Percentiles rank a stretch among this genome's conserved stretches.
phyloP scores from a whole-genome alignment of 2,329 filamentous ascomycete species.

The Fusarium ambrosium region DNA sequence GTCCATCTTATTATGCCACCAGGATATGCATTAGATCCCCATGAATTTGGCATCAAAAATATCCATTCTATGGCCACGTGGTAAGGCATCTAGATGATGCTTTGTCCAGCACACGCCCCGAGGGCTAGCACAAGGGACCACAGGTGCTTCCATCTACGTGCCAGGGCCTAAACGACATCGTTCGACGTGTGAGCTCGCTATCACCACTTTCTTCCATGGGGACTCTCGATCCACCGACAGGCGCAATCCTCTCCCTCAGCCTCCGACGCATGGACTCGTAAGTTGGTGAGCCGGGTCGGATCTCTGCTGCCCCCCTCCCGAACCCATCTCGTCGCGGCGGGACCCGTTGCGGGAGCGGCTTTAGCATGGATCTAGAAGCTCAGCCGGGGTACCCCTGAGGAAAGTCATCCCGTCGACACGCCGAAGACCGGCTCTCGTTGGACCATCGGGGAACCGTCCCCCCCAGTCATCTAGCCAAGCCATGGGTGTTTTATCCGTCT shows the following conservation, averaged over 20 bases:
- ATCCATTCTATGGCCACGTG: not conserved
- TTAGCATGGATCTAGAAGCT: constrained; percentile 11
- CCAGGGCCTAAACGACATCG: not conserved
- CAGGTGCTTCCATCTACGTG: not conserved
- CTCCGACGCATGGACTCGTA: constrained; percentile 11
- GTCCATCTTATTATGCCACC: not conserved
- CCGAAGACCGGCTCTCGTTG: constrained; percentile 4
- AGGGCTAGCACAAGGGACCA: not conserved
- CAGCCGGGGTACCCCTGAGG: not conserved
- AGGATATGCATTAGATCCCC: not conserved
- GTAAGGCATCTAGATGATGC: constrained; percentile 3
- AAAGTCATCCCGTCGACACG: not conserved
- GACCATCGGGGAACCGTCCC: not conserved
- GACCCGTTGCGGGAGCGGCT: constrained; percentile 14
- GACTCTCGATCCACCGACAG: not conserved
- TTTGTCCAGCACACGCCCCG: constrained; percentile 1
- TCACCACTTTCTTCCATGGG: not conserved
- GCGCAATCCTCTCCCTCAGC: not conserved
- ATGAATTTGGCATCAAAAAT: not conserved
- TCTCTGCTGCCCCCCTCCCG: constrained; percentile 5
- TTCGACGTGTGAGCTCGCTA: not conserved
- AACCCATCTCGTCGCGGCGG: not conserved
- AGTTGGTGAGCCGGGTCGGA: constrained; percentile 13
- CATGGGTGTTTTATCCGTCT: constrained; percentile 1
- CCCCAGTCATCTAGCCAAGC: constrained; percentile 10